phyloP scores from a whole-genome alignment of 2,329 filamentous ascomycete species.

The Knufia fluminis region DNA sequence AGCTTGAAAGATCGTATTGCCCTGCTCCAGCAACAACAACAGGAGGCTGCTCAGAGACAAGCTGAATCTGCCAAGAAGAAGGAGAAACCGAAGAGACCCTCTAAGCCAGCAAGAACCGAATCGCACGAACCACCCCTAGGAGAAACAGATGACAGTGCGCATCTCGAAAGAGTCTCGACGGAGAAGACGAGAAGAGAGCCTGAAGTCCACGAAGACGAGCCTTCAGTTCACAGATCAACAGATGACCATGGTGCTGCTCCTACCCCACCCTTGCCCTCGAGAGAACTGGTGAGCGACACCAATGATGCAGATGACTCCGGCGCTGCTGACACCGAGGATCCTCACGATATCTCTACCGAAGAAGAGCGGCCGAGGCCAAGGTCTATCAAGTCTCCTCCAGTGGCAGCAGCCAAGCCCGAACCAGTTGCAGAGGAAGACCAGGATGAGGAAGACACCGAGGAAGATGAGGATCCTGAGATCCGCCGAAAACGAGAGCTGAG shows the following conservation, averaged over 20 bases:
- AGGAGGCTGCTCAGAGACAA: conserved; percentile 76
- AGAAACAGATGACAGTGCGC: conserved; percentile 20
- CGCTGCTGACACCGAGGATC: conserved; percentile 55
- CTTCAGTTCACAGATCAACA: conserved; percentile 20
- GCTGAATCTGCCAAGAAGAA: conserved; percentile 71
- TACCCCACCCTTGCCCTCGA: conserved; percentile 30
- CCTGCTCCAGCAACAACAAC: conserved; percentile 82
- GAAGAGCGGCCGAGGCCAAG: conserved; percentile 63
- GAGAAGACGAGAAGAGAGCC: conserved; percentile 26
- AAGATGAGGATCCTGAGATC: conserved; percentile 81
- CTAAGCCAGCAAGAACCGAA: conserved; percentile 57
- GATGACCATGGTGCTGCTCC: conserved; percentile 9
- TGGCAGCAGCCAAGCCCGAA: conserved; percentile 24
- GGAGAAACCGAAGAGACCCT: conserved; percentile 73
- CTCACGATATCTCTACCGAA: conserved; percentile 51
- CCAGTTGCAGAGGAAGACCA: conserved; percentile 41
- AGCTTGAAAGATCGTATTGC: conserved; percentile 95
- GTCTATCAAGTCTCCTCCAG: conserved; percentile 12
- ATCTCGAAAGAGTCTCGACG: conserved; percentile 21
- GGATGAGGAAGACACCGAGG: conserved; percentile 62
- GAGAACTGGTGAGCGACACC: conserved; percentile 50
- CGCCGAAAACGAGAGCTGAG: conserved; percentile 78
- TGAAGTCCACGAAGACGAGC: conserved; percentile 26
- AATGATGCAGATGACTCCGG: conserved; percentile 59
- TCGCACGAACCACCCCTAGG: conserved; percentile 26